Evolutionary conservation across 495 filamentous ascomycete species (phyloP), one percentile per base, ranked within the genome.

Genomic region (Aspergillus affinis): DNA sequence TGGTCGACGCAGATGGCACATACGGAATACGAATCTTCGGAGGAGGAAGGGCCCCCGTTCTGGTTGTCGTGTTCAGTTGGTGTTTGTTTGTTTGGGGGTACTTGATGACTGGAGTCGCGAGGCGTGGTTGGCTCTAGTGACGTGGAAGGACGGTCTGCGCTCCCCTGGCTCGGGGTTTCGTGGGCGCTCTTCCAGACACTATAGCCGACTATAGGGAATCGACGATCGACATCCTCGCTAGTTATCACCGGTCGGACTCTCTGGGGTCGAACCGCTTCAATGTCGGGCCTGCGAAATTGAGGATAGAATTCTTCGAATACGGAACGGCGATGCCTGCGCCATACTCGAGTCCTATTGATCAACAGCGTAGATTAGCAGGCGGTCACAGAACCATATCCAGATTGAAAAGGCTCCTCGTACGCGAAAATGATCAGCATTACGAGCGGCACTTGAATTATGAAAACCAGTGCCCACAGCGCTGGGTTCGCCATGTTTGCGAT

Each of bases 1-100:
- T 82, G 86, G 62, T 97, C 92, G 65, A 97, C 86, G 70, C 92
- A 96, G 61, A 97, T 96, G 19, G 92, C 92, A 72, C 92, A 97
- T 48, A 61, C 27, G 18, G 12, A 51, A 26, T 23, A 19, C 2
- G 60, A 85, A 65, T 97, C 92, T 17, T 90, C 90, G 2, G 15
- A 6, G 3, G 36, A 10, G 3, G 36, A 41, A 41, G 36, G 36
- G 15, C 8, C 3, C 5, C 15, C 36, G 13, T 36, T 36, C 32
- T 41, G 36, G 36, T 41, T 13, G 36, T 13, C 36, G 36, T 5
- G 8, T 4, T 41, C 13, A 4, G 0, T 41, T 10, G 36, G 2
- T 17, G 36, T 13, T 41, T 41, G 36, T 15, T 13, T 41, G 13
- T 41, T 41, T 41, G 6, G 36, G 36, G 13, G 6, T 13, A 15